A percentile compares a stretch with the other conserved stretches of the same genome.
Conservation (phyloP, 176 grass and related monocot genomes). For the Elymus sibiricus region DNA sequence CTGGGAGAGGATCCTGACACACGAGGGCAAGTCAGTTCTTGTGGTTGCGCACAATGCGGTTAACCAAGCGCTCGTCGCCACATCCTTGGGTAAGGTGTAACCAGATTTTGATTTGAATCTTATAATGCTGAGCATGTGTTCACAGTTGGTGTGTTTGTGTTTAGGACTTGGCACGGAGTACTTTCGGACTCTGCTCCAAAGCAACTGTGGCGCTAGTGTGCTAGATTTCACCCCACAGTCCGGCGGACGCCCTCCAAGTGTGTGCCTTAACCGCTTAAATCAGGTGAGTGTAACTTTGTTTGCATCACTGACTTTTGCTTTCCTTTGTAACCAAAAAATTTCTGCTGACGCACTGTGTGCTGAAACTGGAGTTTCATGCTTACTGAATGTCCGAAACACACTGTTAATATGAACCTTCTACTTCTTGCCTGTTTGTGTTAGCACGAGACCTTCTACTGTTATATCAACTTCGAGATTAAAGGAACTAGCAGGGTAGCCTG, state of each 20-base stretch:
- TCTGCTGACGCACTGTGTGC: not conserved
- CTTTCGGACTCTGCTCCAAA: conserved; percentile 86
- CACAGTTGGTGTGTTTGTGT: not conserved
- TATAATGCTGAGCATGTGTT: not conserved
- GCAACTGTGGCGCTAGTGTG: conserved; percentile 87
- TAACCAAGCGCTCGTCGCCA: conserved; percentile 83
- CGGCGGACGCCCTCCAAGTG: conserved; percentile 43
- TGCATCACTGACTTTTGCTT: not conserved
- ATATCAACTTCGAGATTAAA: conserved; percentile 10
- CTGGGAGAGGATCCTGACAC: conserved; percentile 78
- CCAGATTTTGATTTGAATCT: not conserved
- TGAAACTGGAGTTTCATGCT: not conserved
- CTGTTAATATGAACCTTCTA: not conserved
- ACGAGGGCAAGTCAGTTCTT: conserved; percentile 77
- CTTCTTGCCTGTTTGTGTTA: not conserved
- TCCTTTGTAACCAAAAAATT: no score
- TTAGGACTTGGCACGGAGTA: conserved; percentile 69
- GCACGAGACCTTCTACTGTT: not conserved
- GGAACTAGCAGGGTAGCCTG: not conserved
- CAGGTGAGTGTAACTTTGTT: conserved; percentile 45
- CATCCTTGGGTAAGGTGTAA: conserved; percentile 54
- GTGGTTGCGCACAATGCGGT: conserved; percentile 96
- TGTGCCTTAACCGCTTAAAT: conserved; percentile 91
- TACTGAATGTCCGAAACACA: not conserved
- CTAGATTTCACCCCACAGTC: conserved; percentile 73